Percentiles rank a stretch among this genome's conserved stretches.
Conservation (phyloP, 2,329 filamentous ascomycete species). For the Tetracladium maxilliforme region DNA sequence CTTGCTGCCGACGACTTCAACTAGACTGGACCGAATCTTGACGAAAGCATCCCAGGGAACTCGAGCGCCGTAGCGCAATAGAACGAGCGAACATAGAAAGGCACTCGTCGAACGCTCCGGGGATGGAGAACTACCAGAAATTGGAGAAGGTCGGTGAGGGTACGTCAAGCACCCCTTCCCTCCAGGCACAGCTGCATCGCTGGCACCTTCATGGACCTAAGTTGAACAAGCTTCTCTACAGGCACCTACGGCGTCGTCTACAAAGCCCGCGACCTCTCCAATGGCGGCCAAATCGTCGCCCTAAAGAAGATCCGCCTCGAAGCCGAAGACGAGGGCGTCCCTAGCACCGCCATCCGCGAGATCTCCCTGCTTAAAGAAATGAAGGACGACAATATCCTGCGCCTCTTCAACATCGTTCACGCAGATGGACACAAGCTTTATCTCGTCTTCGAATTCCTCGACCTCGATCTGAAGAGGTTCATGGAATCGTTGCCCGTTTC, state of each 20-base stretch:
- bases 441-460: slow-evolving; percentile 83
- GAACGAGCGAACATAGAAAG: too few species aligned
- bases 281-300: slow-evolving; percentile 74
- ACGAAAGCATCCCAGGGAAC: too few species aligned
- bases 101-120: too few species aligned
- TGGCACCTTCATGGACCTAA: background rate
- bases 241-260: slow-evolving; percentile 93
- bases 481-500: slow-evolving; percentile 81
- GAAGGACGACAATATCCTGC: slow-evolving; percentile 81
- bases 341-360: slow-evolving; percentile 84
- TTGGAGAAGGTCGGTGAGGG: slow-evolving; percentile 94
- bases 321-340: slow-evolving; percentile 87
- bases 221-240: slow-evolving; percentile 18
- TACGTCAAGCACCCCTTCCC: slow-evolving; percentile 24
- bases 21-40: too few species aligned
- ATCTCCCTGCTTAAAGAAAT: slow-evolving; percentile 92
- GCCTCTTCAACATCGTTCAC: slow-evolving; percentile 82
- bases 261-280: slow-evolving; percentile 76
- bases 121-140: slow-evolving; percentile 98
- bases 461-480: slow-evolving; percentile 87
- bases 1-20: too few species aligned
- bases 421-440: slow-evolving; percentile 92
- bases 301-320: slow-evolving; percentile 93
- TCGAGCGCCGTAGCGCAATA: too few species aligned
- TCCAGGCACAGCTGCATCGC: slow-evolving; percentile 1